Base-by-base conservation (phyloP, 1,284 basidiomycete species). In the Rugosomyces carneus region DNA sequence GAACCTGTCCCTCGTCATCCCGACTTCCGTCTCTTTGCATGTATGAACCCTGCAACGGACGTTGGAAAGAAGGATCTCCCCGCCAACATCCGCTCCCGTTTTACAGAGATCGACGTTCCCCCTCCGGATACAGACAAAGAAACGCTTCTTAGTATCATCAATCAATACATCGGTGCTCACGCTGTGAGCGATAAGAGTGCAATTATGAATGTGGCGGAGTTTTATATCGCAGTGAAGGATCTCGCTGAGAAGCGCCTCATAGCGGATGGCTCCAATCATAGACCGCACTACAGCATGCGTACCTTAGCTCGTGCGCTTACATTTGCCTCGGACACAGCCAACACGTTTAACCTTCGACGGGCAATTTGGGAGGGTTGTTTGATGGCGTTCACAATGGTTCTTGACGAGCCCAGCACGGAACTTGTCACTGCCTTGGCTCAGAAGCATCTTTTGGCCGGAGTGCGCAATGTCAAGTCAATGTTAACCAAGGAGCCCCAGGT, bases 41-140 rank as follows among this genome's bases (percentile, higher is more conserved):
- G 96, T 63, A 99, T 99, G 96, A 99, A 99, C 61, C 96, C 96
- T 1, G 96, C 96, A 0, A 99, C 95, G 1, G 96, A 99, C 55
- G 91, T 98, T 16, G 96, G 96, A 44, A 99, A 99, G 73, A 95
- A 93, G 59, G 95, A 98, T 58, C 81, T 99, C 1, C 91, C 93
- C 8, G 83, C 89, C 0, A 88, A 88, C 55, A 86, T 99, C 38
- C 84, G 95, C 27, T 82, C 87, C 5, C 82, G 90, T 24, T 99
- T 99, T 70, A 98, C 93, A 1, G 96, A 99, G 65, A 80, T 99
- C 42, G 94, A 95, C 60, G 94, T 98, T 2, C 82, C 89, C 10
- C 81, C 95, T 10, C 95, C 96, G 1, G 96, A 99, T 57, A 77
- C 87, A 20, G 93, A 99, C 64, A 81, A 80, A 44, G 93, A 98